These are phyloP conservation scores for Yarrowia bubula DNA, from an alignment of 805 yeast species.

Conservation along the genomic window DNA sequence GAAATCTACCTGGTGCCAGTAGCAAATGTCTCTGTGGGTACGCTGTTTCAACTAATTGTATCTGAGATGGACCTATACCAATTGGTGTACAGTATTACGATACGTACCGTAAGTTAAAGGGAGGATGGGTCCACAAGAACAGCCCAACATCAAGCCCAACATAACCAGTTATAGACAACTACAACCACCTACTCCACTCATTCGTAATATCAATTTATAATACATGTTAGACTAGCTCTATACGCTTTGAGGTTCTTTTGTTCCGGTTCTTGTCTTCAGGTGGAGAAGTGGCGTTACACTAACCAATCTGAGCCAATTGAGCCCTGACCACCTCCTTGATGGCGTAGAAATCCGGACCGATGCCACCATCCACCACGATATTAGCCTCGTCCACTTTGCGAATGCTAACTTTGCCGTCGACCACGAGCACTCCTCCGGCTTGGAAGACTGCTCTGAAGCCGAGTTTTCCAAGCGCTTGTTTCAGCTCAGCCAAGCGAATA, in stretches of 20 bases:
- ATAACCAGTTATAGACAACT: too few relatives aligned
- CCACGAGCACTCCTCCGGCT: constrained; percentile 89
- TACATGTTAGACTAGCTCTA: not conserved
- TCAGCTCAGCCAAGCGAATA: constrained; percentile 75
- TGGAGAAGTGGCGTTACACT: not conserved
- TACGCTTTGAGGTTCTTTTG: not conserved
- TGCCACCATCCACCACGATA: constrained; percentile 78
- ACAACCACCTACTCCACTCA: too few relatives aligned
- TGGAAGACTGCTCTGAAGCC: constrained; percentile 81
- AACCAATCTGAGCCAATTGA: constrained; percentile 36
- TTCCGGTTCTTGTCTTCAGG: not conserved
- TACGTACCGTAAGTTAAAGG: too few relatives aligned
- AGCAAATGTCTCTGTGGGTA: too few relatives aligned
- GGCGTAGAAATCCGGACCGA: constrained; percentile 70
- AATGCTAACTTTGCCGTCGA: constrained; percentile 72
- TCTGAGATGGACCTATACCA: too few relatives aligned
- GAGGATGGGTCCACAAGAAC: too few relatives aligned
- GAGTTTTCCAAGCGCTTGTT: constrained; percentile 53
- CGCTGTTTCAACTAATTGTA: too few relatives aligned
- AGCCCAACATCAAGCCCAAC: too few relatives aligned
- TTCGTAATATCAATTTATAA: too few relatives aligned
- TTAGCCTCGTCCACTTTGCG: constrained; percentile 79
- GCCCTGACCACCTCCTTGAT: constrained; percentile 66
- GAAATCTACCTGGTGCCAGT: too few relatives aligned
- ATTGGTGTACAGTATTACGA: too few relatives aligned